These are phyloP conservation scores for Deakozyma indianensis DNA, from an alignment of 805 yeast genomes.

Conservation along the genomic window DNA sequence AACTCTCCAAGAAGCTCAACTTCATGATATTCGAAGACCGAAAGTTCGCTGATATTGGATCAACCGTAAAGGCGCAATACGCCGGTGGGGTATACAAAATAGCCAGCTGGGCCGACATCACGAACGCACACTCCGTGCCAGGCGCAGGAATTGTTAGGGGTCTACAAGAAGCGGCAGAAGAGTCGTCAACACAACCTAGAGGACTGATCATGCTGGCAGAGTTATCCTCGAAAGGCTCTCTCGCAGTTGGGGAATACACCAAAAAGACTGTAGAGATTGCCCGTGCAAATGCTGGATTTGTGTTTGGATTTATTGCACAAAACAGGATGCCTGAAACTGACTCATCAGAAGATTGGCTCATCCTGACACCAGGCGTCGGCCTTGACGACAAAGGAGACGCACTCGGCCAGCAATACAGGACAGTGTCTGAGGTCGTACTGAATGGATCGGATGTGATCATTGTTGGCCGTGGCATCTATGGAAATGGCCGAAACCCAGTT, in stretches of 20 bases:
- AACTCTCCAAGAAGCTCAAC: conserved; percentile 62
- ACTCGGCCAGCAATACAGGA: conserved; percentile 91
- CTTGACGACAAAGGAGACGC: conserved; percentile 92
- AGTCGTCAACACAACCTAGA: conserved; percentile 49
- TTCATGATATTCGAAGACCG: conserved; percentile 94
- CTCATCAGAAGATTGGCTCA: conserved; percentile 78
- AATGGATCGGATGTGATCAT: conserved; percentile 91
- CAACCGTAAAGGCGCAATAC: conserved; percentile 90
- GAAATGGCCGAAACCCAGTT: conserved; percentile 82
- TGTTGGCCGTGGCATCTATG: conserved; percentile 96
- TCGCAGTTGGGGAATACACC: conserved; percentile 89
- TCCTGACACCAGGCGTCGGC: conserved; percentile 98
- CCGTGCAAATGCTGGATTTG: conserved; percentile 72
- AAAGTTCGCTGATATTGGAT: conserved; percentile 96
- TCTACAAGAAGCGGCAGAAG: conserved; percentile 58
- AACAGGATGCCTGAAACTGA: conserved; percentile 62
- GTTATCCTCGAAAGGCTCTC: conserved; percentile 81
- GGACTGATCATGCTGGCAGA: conserved; percentile 94
- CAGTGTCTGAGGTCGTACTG: conserved; percentile 69
- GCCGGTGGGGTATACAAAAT: conserved; percentile 79
- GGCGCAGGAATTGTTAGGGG: conserved; percentile 91
- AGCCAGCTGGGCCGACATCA: conserved; percentile 91
- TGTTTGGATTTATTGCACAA: conserved; percentile 94
- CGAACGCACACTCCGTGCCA: conserved; percentile 95
- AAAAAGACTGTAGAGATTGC: conserved; percentile 81